Base-by-base conservation (phyloP, 257 asterid genomes). In the Gentiana straminea region DNA sequence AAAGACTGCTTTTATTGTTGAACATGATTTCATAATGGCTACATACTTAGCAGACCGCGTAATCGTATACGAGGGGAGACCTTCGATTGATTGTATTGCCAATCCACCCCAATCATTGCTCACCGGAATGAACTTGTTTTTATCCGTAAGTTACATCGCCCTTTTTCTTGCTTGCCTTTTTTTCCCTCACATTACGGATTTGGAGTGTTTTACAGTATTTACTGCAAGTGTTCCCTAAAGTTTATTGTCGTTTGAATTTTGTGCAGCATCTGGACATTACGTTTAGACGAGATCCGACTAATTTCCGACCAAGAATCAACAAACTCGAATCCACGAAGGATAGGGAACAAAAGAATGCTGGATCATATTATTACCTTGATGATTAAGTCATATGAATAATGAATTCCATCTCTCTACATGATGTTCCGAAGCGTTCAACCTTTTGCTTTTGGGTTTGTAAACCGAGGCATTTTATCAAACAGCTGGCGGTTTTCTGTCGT, bases 21-120 rank as follows among this genome's bases (percentile, higher is more conserved):
- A 88, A 84, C 98, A 92, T 38, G 97, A 88, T 70, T 92, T 92
- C 68, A 92, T 92, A 62, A 88, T 92, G 98, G 97, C 98, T 57
- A 88, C 98, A 32, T 92, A 92, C 80, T 91, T 92, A 55, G 98
- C 98, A 8, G 98, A 92, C 67, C 77, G 95, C 72, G 98, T 92
- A 56, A 84, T 92, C 57, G 96, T 92, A 69, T 92, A 83, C 1
- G 95, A 92, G 76, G 99, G 99, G 48, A 64, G 1, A 44, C 95
- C 99, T 54, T 88, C 97, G 39, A 55, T 92, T 34, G 94, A 88
- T 67, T 92, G 99, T 71, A 67, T 63, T 33, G 99, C 99, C 57
- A 92, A 88, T 81, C 60, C 94, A 46, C 94, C 99, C 51, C 99
- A 92, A 59, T 92, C 99, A 4, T 75, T 92, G 71, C 68, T 92